Evolutionary conservation across 164 flowering plant genomes (phyloP), one percentile per base, ranked within the genome.

Genomic region (Dillenia suffruticosa): DNA sequence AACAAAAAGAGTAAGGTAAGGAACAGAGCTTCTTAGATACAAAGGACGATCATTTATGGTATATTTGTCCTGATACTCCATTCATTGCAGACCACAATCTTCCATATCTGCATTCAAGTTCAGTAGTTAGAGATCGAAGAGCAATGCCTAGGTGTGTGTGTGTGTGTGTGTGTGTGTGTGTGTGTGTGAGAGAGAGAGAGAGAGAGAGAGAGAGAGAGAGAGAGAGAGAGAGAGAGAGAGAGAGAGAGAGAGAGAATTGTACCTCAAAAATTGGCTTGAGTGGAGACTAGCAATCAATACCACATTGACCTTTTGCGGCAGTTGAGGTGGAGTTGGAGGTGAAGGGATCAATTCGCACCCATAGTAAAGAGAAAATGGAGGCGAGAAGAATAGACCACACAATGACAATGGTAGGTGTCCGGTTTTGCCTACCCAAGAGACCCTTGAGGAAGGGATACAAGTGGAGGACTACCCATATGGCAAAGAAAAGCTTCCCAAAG

Each of bases 301-400:
- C 98, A 65, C 98, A 89, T 68, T 89, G 98, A 62, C 83, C 82
- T 6, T 44, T 63, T 0, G 84, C 56, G 10, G 84, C 61, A 14
- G 72, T 67, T 64, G 68, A 81, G 10, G 78, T 61, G 50, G 84
- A 13, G 22, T 63, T 79, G 0, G 80, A 61, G 32, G 84, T 82
- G 68, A 92, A 92, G 14, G 98, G 98, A 62, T 92, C 90, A 13
- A 92, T 86, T 44, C 98, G 82, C 17, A 90, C 98, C 98, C 98
- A 92, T 12, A 92, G 80, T 77, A 92, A 72, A 43, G 96, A 90
- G 90, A 92, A 92, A 50, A 92, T 90, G 48, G 98, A 90, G 9
- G 98, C 98, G 9, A 92, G 98, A 17, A 92, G 96, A 10, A 90
- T 69, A 2, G 98, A 88, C 98, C 98, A 92, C 24, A 92, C 98